phyloP scores from a whole-genome alignment of 1,139 yeast species.

The Blastobotrys raffinosifermentans region DNA sequence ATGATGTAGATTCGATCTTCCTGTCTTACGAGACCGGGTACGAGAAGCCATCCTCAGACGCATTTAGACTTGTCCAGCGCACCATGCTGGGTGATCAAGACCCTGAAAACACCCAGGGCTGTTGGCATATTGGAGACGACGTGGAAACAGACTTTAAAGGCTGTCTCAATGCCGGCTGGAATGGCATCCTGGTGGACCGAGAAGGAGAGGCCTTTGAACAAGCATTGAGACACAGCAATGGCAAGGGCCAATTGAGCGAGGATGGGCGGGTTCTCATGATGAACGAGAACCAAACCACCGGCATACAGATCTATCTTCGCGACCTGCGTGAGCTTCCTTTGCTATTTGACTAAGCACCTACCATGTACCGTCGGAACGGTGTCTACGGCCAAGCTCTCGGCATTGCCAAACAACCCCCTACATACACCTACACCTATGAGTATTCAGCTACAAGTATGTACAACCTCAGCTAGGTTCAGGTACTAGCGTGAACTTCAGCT shows the following conservation, averaged over 20 bases:
- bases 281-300: neutral
- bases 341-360: neutral
- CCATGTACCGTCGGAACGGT: too few relatives aligned
- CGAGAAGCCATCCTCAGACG: conserved; percentile 23
- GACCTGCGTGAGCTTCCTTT: neutral
- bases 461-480: too few relatives aligned
- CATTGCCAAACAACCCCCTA: too few relatives aligned
- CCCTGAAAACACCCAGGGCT: conserved; percentile 1
- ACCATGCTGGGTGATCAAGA: neutral
- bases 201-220: neutral
- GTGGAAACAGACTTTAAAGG: conserved; percentile 22
- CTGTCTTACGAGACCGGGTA: conserved; percentile 23
- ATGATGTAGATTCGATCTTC: conserved; percentile 7
- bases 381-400: too few relatives aligned
- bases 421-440: too few relatives aligned
- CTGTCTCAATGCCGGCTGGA: conserved; percentile 24
- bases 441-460: too few relatives aligned
- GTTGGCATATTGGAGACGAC: conserved; percentile 30
- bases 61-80: conserved; percentile 17
- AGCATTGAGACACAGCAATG: neutral
- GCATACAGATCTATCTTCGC: neutral
- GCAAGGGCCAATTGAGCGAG: neutral
- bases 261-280: neutral
- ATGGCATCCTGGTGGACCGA: conserved; percentile 24
- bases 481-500: too few relatives aligned